A percentile compares a stretch with the other conserved stretches of the same genome.
Evolutionary conservation across 495 filamentous ascomycete genomes (phyloP).

Genomic region (Podospora sp.): DNA sequence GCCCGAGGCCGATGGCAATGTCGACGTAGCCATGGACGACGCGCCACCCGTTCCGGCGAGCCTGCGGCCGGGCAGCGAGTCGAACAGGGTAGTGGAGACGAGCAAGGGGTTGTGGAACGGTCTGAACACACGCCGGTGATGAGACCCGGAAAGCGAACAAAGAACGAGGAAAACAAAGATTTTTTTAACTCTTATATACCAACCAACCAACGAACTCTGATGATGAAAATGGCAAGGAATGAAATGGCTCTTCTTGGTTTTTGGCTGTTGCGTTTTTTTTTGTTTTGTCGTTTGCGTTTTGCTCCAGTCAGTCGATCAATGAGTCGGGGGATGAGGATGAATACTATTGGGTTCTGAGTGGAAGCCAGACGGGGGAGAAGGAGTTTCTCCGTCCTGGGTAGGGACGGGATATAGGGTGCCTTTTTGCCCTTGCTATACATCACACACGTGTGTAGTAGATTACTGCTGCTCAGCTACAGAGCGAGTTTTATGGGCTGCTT

Average conservation of each 20-base stretch:
- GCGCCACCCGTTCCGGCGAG: slow-evolving; percentile 35
- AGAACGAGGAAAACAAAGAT: neutral
- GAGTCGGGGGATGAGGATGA: too few relatives aligned
- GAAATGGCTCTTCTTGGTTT: neutral
- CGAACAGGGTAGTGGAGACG: slow-evolving; percentile 37
- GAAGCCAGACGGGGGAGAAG: too few relatives aligned
- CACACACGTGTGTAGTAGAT: too few relatives aligned
- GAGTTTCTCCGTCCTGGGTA: too few relatives aligned
- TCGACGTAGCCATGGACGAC: slow-evolving; percentile 45
- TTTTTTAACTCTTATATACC: neutral
- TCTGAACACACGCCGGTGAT: slow-evolving; percentile 25
- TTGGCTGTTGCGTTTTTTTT: too few relatives aligned
- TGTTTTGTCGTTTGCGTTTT: too few relatives aligned
- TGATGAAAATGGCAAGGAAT: neutral
- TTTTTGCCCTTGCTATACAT: too few relatives aligned
- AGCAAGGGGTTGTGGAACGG: slow-evolving; percentile 39
- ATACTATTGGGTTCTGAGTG: too few relatives aligned
- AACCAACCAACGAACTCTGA: neutral
- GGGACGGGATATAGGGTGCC: too few relatives aligned
- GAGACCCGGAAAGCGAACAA: neutral
- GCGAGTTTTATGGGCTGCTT: too few relatives aligned
- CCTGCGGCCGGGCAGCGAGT: slow-evolving; percentile 36
- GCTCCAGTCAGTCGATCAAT: too few relatives aligned
- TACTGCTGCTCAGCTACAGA: too few relatives aligned
- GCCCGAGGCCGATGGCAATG: slow-evolving; percentile 26